Percentiles rank a stretch among this genome's conserved stretches.
phyloP scores from a whole-genome alignment of 1,284 basidiomycete genomes.

The Tylopilus sp. region DNA sequence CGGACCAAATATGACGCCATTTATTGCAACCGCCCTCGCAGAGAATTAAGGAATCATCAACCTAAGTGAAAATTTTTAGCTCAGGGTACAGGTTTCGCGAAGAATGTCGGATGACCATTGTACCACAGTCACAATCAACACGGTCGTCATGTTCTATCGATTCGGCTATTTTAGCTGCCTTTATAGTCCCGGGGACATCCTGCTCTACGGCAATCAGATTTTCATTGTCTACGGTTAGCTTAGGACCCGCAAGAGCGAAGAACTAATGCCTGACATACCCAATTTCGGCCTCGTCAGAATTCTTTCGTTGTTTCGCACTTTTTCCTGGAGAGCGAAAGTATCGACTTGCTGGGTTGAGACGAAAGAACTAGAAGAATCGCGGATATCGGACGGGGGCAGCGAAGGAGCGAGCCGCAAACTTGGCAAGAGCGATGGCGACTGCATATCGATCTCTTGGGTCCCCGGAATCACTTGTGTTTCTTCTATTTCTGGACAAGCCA shows the following conservation, averaged over 20 bases:
- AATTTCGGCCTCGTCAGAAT: constrained; percentile 27
- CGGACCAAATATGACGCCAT: constrained; percentile 73
- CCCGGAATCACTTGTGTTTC: constrained; percentile 41
- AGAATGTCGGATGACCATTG: constrained; percentile 38
- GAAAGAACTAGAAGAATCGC: constrained; percentile 17
- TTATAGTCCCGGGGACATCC: neutral
- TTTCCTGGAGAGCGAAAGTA: constrained; percentile 42
- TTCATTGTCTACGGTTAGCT: constrained; percentile 40
- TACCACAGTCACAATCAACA: constrained; percentile 60
- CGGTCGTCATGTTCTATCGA: constrained; percentile 15
- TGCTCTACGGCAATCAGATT: constrained; percentile 35
- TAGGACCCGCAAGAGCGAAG: neutral
- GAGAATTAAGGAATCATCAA: constrained; percentile 49
- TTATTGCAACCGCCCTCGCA: constrained; percentile 64
- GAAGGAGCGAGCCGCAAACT: constrained; percentile 13
- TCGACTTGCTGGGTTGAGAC: constrained; percentile 33
- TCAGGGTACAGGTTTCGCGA: neutral
- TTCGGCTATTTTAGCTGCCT: neutral
- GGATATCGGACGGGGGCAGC: constrained; percentile 40
- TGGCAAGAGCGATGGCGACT: constrained; percentile 16
- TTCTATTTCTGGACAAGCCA: constrained; percentile 31
- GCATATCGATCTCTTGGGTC: constrained; percentile 34
- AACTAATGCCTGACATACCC: constrained; percentile 46
- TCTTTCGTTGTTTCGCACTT: constrained; percentile 29
- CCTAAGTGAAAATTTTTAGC: constrained; percentile 33